Percentiles rank a stretch among this genome's conserved stretches.
phyloP scores from a whole-genome alignment of 176 grass and related monocot genomes.

The Bromus sterilis region DNA sequence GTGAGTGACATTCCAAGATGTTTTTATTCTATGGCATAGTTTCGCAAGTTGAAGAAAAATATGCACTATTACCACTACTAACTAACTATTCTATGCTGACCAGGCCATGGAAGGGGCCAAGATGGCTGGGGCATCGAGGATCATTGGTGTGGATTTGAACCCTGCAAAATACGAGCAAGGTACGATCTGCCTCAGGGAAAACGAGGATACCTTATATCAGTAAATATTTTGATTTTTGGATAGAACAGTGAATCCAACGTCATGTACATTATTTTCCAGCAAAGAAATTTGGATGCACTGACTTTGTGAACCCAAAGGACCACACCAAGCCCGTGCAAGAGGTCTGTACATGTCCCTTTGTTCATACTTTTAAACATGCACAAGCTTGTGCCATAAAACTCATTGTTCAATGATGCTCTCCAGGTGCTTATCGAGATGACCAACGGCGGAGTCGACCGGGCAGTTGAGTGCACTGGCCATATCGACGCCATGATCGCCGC shows the following conservation, averaged over 20 bases:
- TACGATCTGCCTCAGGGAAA: background rate
- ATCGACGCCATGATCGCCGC: slow-evolving; percentile 80
- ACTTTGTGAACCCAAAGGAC: slow-evolving; percentile 84
- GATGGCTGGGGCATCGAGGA: slow-evolving; percentile 67
- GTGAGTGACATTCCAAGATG: slow-evolving; percentile 27
- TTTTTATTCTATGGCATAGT: background rate
- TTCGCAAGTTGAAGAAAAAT: background rate
- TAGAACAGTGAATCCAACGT: background rate
- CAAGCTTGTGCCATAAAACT: background rate
- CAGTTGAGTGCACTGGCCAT: slow-evolving; percentile 72
- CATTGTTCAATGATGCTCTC: background rate
- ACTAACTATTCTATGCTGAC: background rate
- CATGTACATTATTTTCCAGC: slow-evolving; percentile 27
- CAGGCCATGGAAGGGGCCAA: slow-evolving; percentile 88
- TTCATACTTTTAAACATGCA: background rate
- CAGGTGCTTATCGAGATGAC: slow-evolving; percentile 85
- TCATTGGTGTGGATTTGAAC: slow-evolving; percentile 86
- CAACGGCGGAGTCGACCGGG: slow-evolving; percentile 66
- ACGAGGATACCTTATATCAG: background rate
- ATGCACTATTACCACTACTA: background rate
- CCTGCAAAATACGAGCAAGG: slow-evolving; percentile 67
- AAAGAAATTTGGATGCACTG: slow-evolving; percentile 78
- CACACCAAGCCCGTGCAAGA: slow-evolving; percentile 69
- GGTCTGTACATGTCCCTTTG: background rate
- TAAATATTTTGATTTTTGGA: background rate